These are phyloP conservation scores for Mortierella alpina DNA, from an alignment of 192 early-diverging fungal species.

Conservation along the genomic window DNA sequence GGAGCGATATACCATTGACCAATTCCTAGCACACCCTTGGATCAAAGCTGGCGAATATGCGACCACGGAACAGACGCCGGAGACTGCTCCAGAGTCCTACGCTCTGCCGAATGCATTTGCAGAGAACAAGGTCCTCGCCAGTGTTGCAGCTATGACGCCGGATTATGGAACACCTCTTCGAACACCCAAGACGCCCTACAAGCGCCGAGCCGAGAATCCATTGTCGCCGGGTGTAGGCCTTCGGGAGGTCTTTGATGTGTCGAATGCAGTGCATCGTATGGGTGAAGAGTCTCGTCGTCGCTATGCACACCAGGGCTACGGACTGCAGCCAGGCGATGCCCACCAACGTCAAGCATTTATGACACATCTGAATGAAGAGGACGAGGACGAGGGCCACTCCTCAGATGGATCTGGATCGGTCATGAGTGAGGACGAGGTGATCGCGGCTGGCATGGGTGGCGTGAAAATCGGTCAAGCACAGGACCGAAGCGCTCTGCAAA, in stretches of 20 bases:
- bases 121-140: slow-evolving; percentile 34
- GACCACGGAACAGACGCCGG: background rate
- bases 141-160: slow-evolving; percentile 26
- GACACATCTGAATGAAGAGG: slow-evolving; percentile 51
- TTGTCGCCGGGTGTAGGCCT: slow-evolving; percentile 66
- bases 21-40: slow-evolving; percentile 88
- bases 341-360: slow-evolving; percentile 51
- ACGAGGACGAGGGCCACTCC: no score
- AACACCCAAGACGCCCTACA: slow-evolving; percentile 37
- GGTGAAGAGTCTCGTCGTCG: slow-evolving; percentile 68
- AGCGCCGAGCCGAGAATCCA: slow-evolving; percentile 59
- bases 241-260: slow-evolving; percentile 80
- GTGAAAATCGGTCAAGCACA: slow-evolving; percentile 8
- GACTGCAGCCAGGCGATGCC: slow-evolving; percentile 33
- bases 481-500: background rate
- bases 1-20: slow-evolving; percentile 80
- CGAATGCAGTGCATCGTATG: slow-evolving; percentile 82
- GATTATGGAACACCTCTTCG: background rate
- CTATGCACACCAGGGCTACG: slow-evolving; percentile 4
- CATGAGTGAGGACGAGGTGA: slow-evolving; percentile 22
- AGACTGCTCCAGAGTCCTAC: slow-evolving; percentile 2
- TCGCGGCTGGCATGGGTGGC: slow-evolving; percentile 7
- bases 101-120: background rate
- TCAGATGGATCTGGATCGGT: slow-evolving; percentile 9
- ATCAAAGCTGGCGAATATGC: slow-evolving; percentile 55